These are phyloP conservation scores for Basipetospora chlamydospora DNA, from an alignment of 2,329 filamentous ascomycete genomes.

Conservation along the genomic window DNA sequence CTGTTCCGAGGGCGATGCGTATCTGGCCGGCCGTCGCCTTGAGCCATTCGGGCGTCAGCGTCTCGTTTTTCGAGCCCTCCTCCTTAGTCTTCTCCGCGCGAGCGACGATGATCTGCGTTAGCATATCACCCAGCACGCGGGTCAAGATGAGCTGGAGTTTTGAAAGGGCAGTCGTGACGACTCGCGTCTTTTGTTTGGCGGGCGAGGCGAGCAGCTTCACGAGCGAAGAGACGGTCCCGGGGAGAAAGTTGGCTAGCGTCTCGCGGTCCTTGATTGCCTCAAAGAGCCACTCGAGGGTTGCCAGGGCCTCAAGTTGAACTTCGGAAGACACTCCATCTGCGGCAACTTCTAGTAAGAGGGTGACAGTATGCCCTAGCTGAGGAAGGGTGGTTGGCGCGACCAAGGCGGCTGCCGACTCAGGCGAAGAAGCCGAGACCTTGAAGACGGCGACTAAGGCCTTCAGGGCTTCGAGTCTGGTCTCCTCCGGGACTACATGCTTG, in stretches of 20 bases:
- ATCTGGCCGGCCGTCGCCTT: conserved; percentile 68
- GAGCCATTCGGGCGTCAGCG: conserved; percentile 50
- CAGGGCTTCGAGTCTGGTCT: conserved; percentile 59
- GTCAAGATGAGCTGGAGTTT: conserved; percentile 40
- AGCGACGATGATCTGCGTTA: conserved; percentile 18
- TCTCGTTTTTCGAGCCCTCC: conserved; percentile 19
- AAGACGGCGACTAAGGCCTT: conserved; percentile 55
- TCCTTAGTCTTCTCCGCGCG: conserved; percentile 9
- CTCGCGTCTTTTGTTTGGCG: conserved; percentile 36
- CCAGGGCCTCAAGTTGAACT: conserved; percentile 58
- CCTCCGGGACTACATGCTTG: conserved; percentile 44
- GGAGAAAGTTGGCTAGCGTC: conserved; percentile 73
- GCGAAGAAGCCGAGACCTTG: conserved; percentile 36
- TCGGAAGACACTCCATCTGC: conserved; percentile 45
- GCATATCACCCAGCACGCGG: conserved; percentile 43
- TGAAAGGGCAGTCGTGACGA: conserved; percentile 49
- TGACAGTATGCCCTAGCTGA: conserved; percentile 67
- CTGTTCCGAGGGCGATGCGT: conserved; percentile 63
- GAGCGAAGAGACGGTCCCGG: conserved; percentile 72
- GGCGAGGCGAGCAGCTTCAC: conserved; percentile 61
- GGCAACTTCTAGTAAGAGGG: conserved; percentile 64
- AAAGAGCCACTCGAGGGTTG: conserved; percentile 48
- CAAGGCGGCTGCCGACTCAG: conserved; percentile 32
- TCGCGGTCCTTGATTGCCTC: conserved; percentile 52
- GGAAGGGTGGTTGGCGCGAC: conserved; percentile 51